Base-by-base conservation (phyloP, 768 basidiomycete genomes). In the Suillus occidentalis region DNA sequence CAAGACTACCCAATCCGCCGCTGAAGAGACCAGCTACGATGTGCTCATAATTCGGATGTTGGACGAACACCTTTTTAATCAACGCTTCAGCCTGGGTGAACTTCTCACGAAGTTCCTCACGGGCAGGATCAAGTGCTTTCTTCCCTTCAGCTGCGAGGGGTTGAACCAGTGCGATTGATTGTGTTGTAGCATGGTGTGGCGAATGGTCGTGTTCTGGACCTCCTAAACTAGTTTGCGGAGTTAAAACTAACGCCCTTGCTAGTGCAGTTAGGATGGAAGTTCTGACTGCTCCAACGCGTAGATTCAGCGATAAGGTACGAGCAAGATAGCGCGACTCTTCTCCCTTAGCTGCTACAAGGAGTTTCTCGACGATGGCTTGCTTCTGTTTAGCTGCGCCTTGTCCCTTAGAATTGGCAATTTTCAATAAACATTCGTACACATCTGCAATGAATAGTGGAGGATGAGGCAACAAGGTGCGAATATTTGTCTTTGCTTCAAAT, bases 301-400 rank as follows among this genome's bases (percentile, higher is more conserved):
- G 80, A 74, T 94, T 89, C 72, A 86, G 85, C 36, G 83, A 86
- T 34, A 95, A 80, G 3, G 85, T 92, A 45, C 92, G 84, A 37
- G 90, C 89, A 49, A 97, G 81, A 70, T 88, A 97, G 36, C 94
- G 84, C n/a, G 86, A 83, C 77, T 97, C 94, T 76, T 97, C 95
- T 28, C 94, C 95, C 65, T 83, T 85, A 0, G 95, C 90, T 12
- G 92, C 84, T 7, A 97, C 84, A n/a, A 97, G 84, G 28, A 97
- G 80, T 71, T 85, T 89, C 72, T 94, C 88, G 2, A 95, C 89
- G 20, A 93, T 81, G 45, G 85, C 86, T 59, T 91, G 90, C 73
- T 94, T 95, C 65, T 86, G 82, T 69, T 86, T 90, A 3, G 85
- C 83, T 47, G 92, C 89, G 22, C 94, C 93, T 68, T 84, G 82